Conservation (phyloP, 805 yeast species). For the Candida palmyrensis region DNA sequence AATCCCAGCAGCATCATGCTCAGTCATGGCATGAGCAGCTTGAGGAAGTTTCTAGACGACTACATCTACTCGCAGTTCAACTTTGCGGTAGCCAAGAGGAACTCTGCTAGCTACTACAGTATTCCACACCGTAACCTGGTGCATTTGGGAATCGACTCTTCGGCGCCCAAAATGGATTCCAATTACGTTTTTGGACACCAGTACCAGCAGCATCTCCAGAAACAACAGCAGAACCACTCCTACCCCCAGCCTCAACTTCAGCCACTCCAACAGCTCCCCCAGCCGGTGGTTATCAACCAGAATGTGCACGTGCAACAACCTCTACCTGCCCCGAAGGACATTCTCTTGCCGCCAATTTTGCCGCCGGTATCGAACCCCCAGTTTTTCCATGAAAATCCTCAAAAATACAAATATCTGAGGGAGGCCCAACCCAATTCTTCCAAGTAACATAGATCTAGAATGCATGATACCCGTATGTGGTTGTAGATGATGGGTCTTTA, state of each 20-base stretch:
- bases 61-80: slow-evolving; percentile 5
- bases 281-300: slow-evolving; percentile 1
- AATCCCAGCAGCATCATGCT: slow-evolving; percentile 1
- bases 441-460: too few species aligned
- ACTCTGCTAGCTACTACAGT: slow-evolving; percentile 1
- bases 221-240: neutral
- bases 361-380: slow-evolving; percentile 4
- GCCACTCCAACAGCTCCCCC: slow-evolving; percentile 5
- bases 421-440: too few species aligned
- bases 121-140: slow-evolving; percentile 5
- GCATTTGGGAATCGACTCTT: neutral
- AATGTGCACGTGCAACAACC: neutral
- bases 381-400: neutral
- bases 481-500: too few species aligned
- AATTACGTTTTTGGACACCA: slow-evolving; percentile 2
- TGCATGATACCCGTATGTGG: too few species aligned
- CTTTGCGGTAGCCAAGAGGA: neutral
- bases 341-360: slow-evolving; percentile 3
- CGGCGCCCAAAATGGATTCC: neutral
- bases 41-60: slow-evolving; percentile 4
- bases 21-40: slow-evolving; percentile 1
- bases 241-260: slow-evolving; percentile 1
- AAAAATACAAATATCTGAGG: too few species aligned
- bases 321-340: slow-evolving; percentile 1
- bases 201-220: neutral